Conservation (phyloP, 2,329 filamentous ascomycete genomes). For the Hymenoscyphus repandus region DNA sequence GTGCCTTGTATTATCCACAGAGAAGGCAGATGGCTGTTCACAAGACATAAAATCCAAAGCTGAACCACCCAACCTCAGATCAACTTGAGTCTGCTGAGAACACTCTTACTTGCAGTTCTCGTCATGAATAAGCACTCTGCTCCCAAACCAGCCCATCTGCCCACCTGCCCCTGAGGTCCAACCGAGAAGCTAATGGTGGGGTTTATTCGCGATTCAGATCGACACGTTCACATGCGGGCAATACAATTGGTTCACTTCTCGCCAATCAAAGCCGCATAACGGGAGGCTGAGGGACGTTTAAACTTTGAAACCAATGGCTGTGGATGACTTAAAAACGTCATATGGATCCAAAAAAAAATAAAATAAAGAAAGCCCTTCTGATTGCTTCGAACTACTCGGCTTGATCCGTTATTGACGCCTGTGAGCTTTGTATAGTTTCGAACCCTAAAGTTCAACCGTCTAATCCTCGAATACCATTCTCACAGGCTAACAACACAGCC, state of each 20-base stretch:
- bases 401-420: background rate
- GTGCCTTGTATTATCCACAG: too few species aligned
- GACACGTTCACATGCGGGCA: background rate
- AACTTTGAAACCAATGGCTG: background rate
- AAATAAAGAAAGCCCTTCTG: too few species aligned
- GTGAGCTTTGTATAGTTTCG: background rate
- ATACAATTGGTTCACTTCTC: background rate
- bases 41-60: too few species aligned
- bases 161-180: too few species aligned
- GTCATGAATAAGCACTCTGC: too few species aligned
- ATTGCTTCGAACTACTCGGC: background rate
- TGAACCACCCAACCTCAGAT: too few species aligned
- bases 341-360: too few species aligned
- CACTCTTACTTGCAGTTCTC: too few species aligned
- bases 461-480: background rate
- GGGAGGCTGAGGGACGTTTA: background rate
- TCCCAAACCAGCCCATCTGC: too few species aligned
- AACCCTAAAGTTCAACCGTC: background rate
- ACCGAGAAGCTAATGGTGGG: background rate
- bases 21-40: too few species aligned
- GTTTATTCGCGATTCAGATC: background rate
- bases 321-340: background rate
- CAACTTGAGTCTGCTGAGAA: too few species aligned
- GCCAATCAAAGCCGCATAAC: conserved; percentile 2
- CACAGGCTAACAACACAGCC: conserved; percentile 1